Percentiles rank a stretch among this genome's conserved stretches.
These are phyloP conservation scores for Teratosphaeria epicoccoides DNA, from an alignment of 2,329 filamentous ascomycete species.

Conservation along the genomic window DNA sequence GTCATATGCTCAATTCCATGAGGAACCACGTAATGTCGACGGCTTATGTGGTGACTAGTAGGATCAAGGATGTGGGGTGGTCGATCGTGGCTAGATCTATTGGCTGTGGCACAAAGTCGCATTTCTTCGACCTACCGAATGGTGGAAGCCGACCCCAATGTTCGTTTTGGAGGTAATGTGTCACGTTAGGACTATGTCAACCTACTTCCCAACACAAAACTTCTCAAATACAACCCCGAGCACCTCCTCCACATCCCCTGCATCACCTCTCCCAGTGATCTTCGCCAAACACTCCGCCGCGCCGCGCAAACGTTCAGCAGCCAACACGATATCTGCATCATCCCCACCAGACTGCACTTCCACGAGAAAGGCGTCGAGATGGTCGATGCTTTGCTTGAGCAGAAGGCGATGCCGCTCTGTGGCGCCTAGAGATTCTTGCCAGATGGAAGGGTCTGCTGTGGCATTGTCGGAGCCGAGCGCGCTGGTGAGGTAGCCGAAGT, in stretches of 20 bases:
- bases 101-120: neutral
- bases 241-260: conserved; percentile 88
- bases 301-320: conserved; percentile 75
- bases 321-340: conserved; percentile 74
- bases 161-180: conserved; percentile 99
- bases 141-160: conserved; percentile 29
- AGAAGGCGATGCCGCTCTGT: conserved; percentile 82
- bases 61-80: neutral
- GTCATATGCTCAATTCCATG: neutral
- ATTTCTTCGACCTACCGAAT: neutral
- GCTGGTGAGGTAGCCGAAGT: conserved; percentile 61
- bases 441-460: conserved; percentile 50
- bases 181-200: conserved; percentile 83
- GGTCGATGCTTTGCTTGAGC: conserved; percentile 58
- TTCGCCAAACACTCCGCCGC: conserved; percentile 71
- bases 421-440: conserved; percentile 78
- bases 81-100: neutral
- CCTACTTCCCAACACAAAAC: conserved; percentile 38
- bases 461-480: conserved; percentile 27
- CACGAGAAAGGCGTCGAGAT: conserved; percentile 63
- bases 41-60: neutral
- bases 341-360: conserved; percentile 32
- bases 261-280: conserved; percentile 78
- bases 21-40: neutral
- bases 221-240: conserved; percentile 96